Evolutionary conservation across 805 yeast genomes (phyloP).

Genomic region (Zygotorulaspora chibaensis): DNA sequence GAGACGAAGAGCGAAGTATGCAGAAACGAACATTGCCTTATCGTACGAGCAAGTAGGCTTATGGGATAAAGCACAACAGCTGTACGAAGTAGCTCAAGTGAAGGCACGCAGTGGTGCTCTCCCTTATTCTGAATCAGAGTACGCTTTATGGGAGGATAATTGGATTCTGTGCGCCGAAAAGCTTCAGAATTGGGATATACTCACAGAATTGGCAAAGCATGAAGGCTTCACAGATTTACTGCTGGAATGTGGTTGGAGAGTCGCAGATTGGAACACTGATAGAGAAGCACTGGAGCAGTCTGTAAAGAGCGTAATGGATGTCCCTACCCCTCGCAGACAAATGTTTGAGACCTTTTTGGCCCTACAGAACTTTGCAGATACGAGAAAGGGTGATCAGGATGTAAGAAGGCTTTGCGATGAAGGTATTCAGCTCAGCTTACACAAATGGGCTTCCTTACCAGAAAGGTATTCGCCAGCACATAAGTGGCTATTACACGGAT

Average conservation of each 20-base stretch:
- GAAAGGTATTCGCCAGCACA: constrained; percentile 73
- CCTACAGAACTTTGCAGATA: constrained; percentile 89
- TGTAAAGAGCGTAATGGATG: constrained; percentile 95
- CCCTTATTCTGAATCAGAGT: constrained; percentile 94
- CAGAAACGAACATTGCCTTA: constrained; percentile 87
- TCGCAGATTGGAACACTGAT: constrained; percentile 97
- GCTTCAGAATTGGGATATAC: constrained; percentile 95
- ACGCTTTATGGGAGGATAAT: constrained; percentile 96
- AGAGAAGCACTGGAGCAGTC: constrained; percentile 91
- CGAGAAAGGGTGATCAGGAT: constrained; percentile 78
- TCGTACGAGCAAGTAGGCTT: constrained; percentile 92
- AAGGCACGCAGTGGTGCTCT: constrained; percentile 92
- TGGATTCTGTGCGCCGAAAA: constrained; percentile 98
- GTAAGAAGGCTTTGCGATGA: constrained; percentile 87
- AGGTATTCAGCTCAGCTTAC: constrained; percentile 86
- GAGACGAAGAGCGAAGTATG: constrained; percentile 93
- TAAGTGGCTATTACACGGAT: constrained; percentile 81
- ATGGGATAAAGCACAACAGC: constrained; percentile 90
- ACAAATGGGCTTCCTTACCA: constrained; percentile 93
- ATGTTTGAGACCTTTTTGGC: constrained; percentile 91
- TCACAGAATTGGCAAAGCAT: constrained; percentile 94
- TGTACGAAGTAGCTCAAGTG: constrained; percentile 94
- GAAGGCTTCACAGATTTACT: constrained; percentile 95
- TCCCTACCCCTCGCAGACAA: constrained; percentile 96
- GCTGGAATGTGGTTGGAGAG: constrained; percentile 99